Percentiles rank a stretch among this genome's conserved stretches.
Evolutionary conservation across 345 rosid genomes (phyloP).

Genomic region (Populus deltoides): DNA sequence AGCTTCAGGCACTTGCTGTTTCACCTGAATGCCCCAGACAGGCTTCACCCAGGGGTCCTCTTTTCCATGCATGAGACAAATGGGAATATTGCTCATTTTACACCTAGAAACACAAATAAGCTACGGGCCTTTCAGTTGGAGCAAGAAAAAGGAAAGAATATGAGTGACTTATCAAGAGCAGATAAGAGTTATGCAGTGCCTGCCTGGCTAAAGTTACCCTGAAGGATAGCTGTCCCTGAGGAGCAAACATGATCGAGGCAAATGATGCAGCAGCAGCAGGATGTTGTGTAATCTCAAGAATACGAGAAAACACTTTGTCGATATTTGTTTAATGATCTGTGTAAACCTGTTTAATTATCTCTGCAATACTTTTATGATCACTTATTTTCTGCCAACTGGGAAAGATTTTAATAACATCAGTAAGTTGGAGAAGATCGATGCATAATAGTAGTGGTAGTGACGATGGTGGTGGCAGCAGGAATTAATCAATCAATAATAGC

Average conservation of each 20-base stretch:
- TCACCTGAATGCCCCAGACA: conserved; percentile 78
- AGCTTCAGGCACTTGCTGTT: conserved; percentile 67
- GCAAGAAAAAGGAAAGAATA: not conserved
- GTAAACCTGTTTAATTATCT: conserved; percentile 83
- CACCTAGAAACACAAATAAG: conserved; percentile 45
- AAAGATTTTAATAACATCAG: not conserved
- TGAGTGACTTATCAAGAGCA: not conserved
- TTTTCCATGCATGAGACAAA: conserved; percentile 88
- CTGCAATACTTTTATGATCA: conserved; percentile 76
- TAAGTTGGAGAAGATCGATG: not conserved
- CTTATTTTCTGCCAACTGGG: conserved; percentile 90
- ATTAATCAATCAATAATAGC: not conserved
- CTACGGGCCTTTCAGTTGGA: conserved; percentile 5
- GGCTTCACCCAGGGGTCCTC: conserved; percentile 99
- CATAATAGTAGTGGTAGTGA: not conserved
- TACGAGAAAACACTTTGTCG: conserved; percentile 73
- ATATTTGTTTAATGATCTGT: conserved; percentile 79
- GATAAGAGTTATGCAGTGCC: conserved; percentile 2
- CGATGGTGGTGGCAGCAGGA: not conserved
- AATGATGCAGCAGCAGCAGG: conserved; percentile 96
- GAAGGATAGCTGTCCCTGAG: conserved; percentile 72
- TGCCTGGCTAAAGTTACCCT: conserved; percentile 61
- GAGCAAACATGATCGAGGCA: conserved; percentile 93
- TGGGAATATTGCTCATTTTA: conserved; percentile 46
- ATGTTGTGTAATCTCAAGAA: conserved; percentile 72